Evolutionary conservation across 768 basidiomycete genomes (phyloP), one percentile per base, ranked within the genome.

Genomic region (Kwoniella heveanensis): DNA sequence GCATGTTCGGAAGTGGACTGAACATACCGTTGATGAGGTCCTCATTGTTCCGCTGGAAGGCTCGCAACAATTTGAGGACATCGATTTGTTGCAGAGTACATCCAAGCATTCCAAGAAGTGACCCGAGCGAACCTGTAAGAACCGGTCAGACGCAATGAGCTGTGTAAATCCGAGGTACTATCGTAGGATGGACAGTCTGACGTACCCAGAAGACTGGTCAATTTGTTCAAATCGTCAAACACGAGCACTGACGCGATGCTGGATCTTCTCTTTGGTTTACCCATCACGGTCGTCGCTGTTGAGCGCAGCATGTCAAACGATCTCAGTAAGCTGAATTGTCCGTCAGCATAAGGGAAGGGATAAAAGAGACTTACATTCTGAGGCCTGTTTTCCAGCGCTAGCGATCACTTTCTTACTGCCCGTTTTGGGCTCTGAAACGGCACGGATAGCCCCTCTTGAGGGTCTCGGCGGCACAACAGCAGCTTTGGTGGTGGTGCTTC

Each of bases 51-150:
- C 89, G 85, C 25, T 85, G 85, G 6, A 94, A 70, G 17, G 84
- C 85, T 39, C 88, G 83, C 2, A 87, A 83, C 17, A 87, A 80
- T 57, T 87, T 85, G 25, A 97, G 83, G 2, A 88, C 77, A 52
- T 86, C 87, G 4, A 92, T 83, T 63, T 88, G 88, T 19, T 85
- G 82, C 4, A 92, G 79, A 1, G 85, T 81, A 19, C 89, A 83
- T 0, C 87, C 88, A 2, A 92, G 79, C 9, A 92, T 69, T 1
- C 90, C 89, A 19, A 91, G 83, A 47, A 94, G 80, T 50, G 86
- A 83, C 2, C 72, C 57, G 21, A 80, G 66, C 1, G 73, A 66
- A 15, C 72, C 79, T 81, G 29, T 19, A 17, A 44, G 8, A 44
- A 44, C 10, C 10, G n/a, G n/a, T n/a, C n/a, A n/a, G n/a, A n/a